A percentile compares a stretch with the other conserved stretches of the same genome.
Evolutionary conservation across 768 basidiomycete genomes (phyloP).

Genomic region (Trametes meyenii): DNA sequence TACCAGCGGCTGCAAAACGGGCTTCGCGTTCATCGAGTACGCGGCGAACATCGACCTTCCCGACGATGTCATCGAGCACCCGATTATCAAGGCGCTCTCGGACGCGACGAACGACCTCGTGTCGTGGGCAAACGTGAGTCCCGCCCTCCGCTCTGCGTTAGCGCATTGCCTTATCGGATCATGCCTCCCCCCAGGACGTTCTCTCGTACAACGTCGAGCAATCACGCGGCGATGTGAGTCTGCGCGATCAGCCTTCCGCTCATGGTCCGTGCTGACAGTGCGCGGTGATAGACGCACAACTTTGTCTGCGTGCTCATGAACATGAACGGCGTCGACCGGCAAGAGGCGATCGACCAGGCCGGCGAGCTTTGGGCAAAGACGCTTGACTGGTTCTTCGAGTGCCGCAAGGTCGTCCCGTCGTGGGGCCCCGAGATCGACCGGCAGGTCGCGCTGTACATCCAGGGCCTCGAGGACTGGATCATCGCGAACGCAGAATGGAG

Average conservation of each 20-base stretch:
- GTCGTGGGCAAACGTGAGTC: constrained; percentile 44
- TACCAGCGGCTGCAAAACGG: constrained; percentile 54
- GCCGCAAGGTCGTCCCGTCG: constrained; percentile 55
- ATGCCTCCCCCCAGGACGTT: constrained; percentile 53
- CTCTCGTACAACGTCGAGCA: constrained; percentile 80
- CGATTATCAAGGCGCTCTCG: constrained; percentile 47
- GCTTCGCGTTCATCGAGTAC: constrained; percentile 58
- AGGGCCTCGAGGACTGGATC: constrained; percentile 74
- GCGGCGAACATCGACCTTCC: constrained; percentile 54
- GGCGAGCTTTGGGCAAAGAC: constrained; percentile 68
- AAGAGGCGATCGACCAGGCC: constrained; percentile 65
- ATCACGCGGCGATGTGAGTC: constrained; percentile 50
- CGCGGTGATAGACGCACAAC: constrained; percentile 51
- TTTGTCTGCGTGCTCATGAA: constrained; percentile 73
- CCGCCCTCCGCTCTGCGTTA: constrained; percentile 3
- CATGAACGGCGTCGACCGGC: constrained; percentile 57
- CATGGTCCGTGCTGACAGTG: not conserved
- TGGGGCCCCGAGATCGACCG: constrained; percentile 68
- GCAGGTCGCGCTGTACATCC: constrained; percentile 61
- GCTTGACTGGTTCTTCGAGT: constrained; percentile 63
- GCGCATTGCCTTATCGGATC: constrained; percentile 11
- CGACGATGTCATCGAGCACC: constrained; percentile 55
- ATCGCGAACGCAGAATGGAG: constrained; percentile 74
- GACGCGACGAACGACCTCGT: constrained; percentile 53
- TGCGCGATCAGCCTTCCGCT: not conserved